Conservation (phyloP, 2,329 filamentous ascomycete genomes). For the Bipolaris oryzae region DNA sequence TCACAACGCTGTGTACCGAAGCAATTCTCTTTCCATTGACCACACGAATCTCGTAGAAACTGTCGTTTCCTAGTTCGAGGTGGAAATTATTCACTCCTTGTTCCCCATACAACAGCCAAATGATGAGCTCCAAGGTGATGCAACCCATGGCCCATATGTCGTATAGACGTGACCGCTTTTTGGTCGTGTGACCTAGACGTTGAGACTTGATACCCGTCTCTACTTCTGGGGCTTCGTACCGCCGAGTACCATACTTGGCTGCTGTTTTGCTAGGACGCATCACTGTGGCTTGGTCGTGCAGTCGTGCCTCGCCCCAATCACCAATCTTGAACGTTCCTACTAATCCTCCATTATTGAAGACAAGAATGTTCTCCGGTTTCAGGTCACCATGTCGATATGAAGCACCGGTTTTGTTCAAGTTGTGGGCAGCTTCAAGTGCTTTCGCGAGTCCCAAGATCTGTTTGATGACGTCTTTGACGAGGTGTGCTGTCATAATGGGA, state of each 20-base stretch:
- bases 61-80: not conserved
- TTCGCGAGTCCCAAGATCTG: conserved; percentile 27
- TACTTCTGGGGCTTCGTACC: conserved; percentile 25
- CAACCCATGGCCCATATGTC: conserved; percentile 37
- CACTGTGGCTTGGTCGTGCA: conserved; percentile 4
- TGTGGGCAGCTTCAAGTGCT: conserved; percentile 23
- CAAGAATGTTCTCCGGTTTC: conserved; percentile 49
- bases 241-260: conserved; percentile 15
- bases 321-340: conserved; percentile 24
- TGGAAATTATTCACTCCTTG: conserved; percentile 7
- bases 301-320: conserved; percentile 24
- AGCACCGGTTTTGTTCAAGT: conserved; percentile 5
- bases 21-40: not conserved
- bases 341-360: conserved; percentile 16
- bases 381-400: conserved; percentile 42
- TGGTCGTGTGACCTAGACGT: not conserved
- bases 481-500: conserved; percentile 7
- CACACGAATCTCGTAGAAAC: not conserved
- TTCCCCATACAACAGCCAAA: conserved; percentile 29
- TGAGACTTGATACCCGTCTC: not conserved
- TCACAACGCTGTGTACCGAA: conserved; percentile 1
- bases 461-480: conserved; percentile 4
- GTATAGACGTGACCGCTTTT: conserved; percentile 23
- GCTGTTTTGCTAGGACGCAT: conserved; percentile 13
- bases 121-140: conserved; percentile 27